A percentile compares a stretch with the other conserved stretches of the same genome.
Evolutionary conservation across 2,329 filamentous ascomycete genomes (phyloP).

Genomic region (Colletotrichum tamarilloi): DNA sequence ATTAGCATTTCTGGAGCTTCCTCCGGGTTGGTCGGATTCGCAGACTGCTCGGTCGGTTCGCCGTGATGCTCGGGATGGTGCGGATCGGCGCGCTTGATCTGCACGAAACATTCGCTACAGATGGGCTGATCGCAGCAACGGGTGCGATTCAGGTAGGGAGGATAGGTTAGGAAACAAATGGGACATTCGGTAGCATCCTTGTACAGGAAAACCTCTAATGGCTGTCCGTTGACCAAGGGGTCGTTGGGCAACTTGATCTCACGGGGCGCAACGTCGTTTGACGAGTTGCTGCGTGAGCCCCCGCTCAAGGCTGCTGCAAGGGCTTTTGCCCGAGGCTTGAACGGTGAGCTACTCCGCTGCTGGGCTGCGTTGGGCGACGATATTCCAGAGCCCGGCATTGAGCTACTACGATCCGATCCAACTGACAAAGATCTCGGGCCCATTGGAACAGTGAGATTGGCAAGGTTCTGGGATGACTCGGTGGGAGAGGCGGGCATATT

Average conservation of each 20-base stretch:
- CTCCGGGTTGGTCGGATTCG: constrained; percentile 57
- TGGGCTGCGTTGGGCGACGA: constrained; percentile 58
- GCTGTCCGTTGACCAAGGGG: constrained; percentile 93
- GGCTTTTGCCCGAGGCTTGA: constrained; percentile 89
- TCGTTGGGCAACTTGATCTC: constrained; percentile 86
- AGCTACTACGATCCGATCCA: constrained; percentile 76
- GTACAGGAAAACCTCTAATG: constrained; percentile 92
- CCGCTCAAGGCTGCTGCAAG: constrained; percentile 82
- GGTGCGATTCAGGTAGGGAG: constrained; percentile 92
- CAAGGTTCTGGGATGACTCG: constrained; percentile 70
- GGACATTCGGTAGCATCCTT: constrained; percentile 92
- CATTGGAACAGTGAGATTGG: constrained; percentile 83
- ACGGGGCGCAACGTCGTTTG: constrained; percentile 77
- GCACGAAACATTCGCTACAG: constrained; percentile 98
- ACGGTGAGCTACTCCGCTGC: constrained; percentile 66
- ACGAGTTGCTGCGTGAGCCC: constrained; percentile 78
- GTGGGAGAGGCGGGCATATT: constrained; percentile 58
- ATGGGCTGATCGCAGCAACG: constrained; percentile 96
- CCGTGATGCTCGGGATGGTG: constrained; percentile 84
- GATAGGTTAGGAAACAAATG: constrained; percentile 96
- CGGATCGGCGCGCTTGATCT: constrained; percentile 95
- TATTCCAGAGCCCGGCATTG: constrained; percentile 67
- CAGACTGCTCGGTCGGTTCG: constrained; percentile 47
- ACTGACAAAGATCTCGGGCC: constrained; percentile 80
- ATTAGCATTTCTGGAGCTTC: constrained; percentile 75